These are phyloP conservation scores for Kalmusia sp. DNA, from an alignment of 2,329 filamentous ascomycete genomes.

Conservation along the genomic window DNA sequence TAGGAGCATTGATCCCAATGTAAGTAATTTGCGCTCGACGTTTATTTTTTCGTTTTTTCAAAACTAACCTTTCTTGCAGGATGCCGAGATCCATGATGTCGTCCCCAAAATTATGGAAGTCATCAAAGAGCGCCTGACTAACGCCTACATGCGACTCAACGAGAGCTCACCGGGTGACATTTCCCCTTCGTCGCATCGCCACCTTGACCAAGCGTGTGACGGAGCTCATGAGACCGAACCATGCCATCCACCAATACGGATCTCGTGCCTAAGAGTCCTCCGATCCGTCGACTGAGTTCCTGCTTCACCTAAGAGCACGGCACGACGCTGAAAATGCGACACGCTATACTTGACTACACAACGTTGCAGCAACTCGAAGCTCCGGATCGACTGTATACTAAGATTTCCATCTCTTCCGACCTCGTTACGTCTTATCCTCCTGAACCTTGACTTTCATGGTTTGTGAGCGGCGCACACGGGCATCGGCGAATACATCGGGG, in stretches of 20 bases:
- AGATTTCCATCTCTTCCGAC: not conserved
- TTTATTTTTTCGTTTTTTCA: not conserved
- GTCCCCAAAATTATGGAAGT: constrained; percentile 67
- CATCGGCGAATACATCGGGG: not conserved
- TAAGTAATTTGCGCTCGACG: constrained; percentile 43
- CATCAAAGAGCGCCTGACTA: constrained; percentile 63
- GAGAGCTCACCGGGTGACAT: constrained; percentile 59
- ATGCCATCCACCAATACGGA: constrained; percentile 14
- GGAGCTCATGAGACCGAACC: constrained; percentile 37
- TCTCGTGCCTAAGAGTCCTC: not conserved
- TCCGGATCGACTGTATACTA: constrained; percentile 2
- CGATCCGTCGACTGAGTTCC: constrained; percentile 11
- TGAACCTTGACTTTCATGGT: constrained; percentile 1
- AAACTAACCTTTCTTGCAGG: constrained; percentile 44
- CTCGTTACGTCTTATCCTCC: constrained; percentile 1
- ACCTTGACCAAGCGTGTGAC: constrained; percentile 48
- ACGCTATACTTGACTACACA: constrained; percentile 6
- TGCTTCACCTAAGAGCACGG: constrained; percentile 5
- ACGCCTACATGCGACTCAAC: constrained; percentile 63
- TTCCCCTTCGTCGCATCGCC: constrained; percentile 60
- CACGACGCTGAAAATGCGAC: constrained; percentile 39
- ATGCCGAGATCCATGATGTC: constrained; percentile 63
- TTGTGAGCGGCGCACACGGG: not conserved
- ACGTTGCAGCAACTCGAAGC: not conserved
- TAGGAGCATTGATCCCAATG: constrained; percentile 59